Base-by-base conservation (phyloP, 768 basidiomycete genomes). In the Hortiboletus campestris region DNA sequence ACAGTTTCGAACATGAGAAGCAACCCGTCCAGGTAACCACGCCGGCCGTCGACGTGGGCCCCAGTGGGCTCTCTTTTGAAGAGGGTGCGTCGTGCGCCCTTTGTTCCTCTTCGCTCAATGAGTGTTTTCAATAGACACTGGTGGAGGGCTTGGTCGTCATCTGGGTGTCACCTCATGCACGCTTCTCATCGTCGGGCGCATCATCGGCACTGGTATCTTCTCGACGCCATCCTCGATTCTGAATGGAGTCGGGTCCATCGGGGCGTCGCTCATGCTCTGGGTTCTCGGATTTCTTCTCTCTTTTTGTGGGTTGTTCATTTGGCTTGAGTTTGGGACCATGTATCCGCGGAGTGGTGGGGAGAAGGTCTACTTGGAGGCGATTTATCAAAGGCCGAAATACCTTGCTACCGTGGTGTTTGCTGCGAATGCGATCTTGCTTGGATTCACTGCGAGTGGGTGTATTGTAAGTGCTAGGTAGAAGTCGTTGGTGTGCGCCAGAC, bases 151-250 rank as follows among this genome's bases (percentile, higher is more conserved):
- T 68, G 81, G 83, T 3, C 76, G 83, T 39, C 81, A 84, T 61
- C 70, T 83, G 0, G 82, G 83, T 11, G 75, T 84, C 2, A 79
- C 80, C 54, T 80, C 77, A 42, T 84, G 82, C 56, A 84, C 82
- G 0, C 75, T 84, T 59, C 71, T 83, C 19, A 83, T 82, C 35
- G 76, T 83, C 28, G 83, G 83, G 0, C 75, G 76, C 25, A 82
- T 85, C 54, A 83, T 84, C 58, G 83, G 84, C 0, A 85, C 83
- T 0, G 84, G 83, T n/a, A 84, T 85, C 56, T 85, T 84, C 69
- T 82, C 82, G 1, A 84, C 83, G 0, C 84, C 84, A 0, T 83
- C 82, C 0, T 80, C 80, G 1, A 84, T 85, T 61, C 75, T 85
- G 31, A 73, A 67, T 0, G 79, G 81, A 0, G 84, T 84, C 0